These are phyloP conservation scores for Coniochaeta hoffmannii DNA, from an alignment of 2,329 filamentous ascomycete species.

Conservation along the genomic window DNA sequence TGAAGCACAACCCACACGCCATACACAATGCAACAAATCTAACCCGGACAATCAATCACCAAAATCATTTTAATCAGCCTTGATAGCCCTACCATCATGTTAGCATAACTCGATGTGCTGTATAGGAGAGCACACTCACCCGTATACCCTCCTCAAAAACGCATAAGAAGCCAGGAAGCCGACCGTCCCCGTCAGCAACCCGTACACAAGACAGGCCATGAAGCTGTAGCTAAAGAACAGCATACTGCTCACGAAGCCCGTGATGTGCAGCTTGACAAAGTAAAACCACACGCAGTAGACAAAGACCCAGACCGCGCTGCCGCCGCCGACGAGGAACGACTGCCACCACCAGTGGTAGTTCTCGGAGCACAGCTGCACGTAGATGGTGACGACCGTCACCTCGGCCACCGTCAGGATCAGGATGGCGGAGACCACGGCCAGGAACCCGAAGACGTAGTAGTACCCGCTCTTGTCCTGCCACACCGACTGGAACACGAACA, in stretches of 20 bases:
- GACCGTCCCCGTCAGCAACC: conserved; percentile 72
- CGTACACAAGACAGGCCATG: conserved; percentile 75
- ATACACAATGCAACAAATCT: not conserved
- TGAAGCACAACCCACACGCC: not conserved
- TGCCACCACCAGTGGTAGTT: conserved; percentile 94
- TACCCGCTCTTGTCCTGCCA: conserved; percentile 90
- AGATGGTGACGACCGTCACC: conserved; percentile 76
- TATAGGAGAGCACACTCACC: conserved; percentile 37
- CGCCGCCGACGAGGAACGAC: conserved; percentile 71
- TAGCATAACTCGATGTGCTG: conserved; percentile 4
- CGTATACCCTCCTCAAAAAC: conserved; percentile 78
- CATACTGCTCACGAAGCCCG: conserved; percentile 69
- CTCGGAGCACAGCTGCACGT: conserved; percentile 75
- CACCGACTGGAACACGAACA: conserved; percentile 79
- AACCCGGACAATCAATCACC: not conserved
- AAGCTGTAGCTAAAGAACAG: conserved; percentile 83
- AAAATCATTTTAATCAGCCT: conserved; percentile 22
- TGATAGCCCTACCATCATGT: conserved; percentile 37
- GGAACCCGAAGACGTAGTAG: conserved; percentile 86
- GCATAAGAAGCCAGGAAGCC: conserved; percentile 79
- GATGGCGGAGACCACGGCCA: conserved; percentile 66
- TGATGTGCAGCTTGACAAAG: conserved; percentile 70
- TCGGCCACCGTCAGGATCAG: conserved; percentile 72
- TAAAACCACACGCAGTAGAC: conserved; percentile 81
- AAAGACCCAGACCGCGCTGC: conserved; percentile 75